Evolutionary conservation across 2,329 filamentous ascomycete species (phyloP), one percentile per base, ranked within the genome.

Genomic region (Chaetomium sp.): DNA sequence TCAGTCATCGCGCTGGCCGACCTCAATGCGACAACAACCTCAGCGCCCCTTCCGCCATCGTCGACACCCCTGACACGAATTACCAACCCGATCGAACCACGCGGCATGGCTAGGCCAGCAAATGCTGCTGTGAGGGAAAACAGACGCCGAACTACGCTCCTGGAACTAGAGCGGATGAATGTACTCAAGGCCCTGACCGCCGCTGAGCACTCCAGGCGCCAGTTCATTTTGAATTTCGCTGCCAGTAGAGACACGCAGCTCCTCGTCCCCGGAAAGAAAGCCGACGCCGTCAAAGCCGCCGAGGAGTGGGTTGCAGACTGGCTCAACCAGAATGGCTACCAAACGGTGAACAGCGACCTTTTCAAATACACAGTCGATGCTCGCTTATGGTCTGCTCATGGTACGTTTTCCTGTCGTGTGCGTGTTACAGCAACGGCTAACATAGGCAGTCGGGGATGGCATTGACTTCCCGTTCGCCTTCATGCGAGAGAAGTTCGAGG

Each of bases 191-290:
- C 70, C 23, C 56, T 72, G 51, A 70, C 70, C 12, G 70, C 70
- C 0, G 70, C 70, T 51, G 70, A 72, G 56, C 66, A 72, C 47
- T 72, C 70, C 7, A 57, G 70, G 2, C 67, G 70, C 21, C 70
- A 72, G 57, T 72, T 72, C 57, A 65, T 72, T 19, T 54, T 72
- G 54, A 72, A 71, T 60, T 72, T 67, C 57, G 69, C 70, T 33
- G 67, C 70, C 38, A 72, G 67, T 62, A 61, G 57, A 47, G 59
- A 71, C 35, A 69, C 69, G 7, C 58, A 58, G 10, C 70, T 72
- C 6, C 67, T 71, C 13, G 57, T 72, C 10, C 70, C 70, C 1
- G 70, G 70, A 3, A 63, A 68, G n/a, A 72, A 72, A 58, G 66
- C 70, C 4, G 63, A 67, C 19, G 68, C 66, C 19, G 68, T 71